Percentiles rank a stretch among this genome's conserved stretches.
Conservation (phyloP, 1,284 basidiomycete genomes). For the Volvariella surrecta region DNA sequence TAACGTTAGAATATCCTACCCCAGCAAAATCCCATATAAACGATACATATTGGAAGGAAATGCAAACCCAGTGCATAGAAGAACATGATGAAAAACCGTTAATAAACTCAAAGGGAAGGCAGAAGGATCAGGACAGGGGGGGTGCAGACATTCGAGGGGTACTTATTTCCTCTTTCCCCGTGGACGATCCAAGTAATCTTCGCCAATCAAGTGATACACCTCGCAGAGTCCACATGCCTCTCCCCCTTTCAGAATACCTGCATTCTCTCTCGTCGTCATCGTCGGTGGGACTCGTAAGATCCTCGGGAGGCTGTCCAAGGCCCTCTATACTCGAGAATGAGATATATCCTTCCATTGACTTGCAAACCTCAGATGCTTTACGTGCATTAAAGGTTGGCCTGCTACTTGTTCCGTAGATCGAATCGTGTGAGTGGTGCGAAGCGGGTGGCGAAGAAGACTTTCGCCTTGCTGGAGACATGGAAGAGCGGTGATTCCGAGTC, state of each 20-base stretch:
- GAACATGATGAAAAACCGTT: too few relatives aligned
- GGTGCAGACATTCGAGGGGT: too few relatives aligned
- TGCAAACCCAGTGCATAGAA: too few relatives aligned
- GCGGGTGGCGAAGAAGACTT: too few relatives aligned
- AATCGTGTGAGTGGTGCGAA: too few relatives aligned
- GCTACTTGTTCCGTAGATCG: too few relatives aligned
- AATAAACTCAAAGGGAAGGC: too few relatives aligned
- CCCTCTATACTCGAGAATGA: conserved; percentile 61
- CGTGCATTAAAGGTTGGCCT: conserved; percentile 50
- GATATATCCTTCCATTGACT: conserved; percentile 55
- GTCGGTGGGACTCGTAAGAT: conserved; percentile 10
- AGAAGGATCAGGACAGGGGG: too few relatives aligned
- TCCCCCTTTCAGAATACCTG: conserved; percentile 4
- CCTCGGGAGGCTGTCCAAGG: conserved; percentile 51
- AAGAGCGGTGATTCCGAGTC: not conserved
- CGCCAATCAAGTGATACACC: conserved; percentile 7
- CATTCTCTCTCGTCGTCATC: conserved; percentile 14
- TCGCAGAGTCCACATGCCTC: conserved; percentile 8
- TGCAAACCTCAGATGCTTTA: conserved; percentile 47
- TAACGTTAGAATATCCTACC: too few relatives aligned
- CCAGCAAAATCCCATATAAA: too few relatives aligned
- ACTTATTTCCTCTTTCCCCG: not conserved
- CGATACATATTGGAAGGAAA: too few relatives aligned
- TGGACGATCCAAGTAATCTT: conserved; percentile 1
- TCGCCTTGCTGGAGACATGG: not conserved